Percentiles rank a stretch among this genome's conserved stretches.
These are phyloP conservation scores for Sclerospora graminicola DNA, from an alignment of 352 stramenopile genomes.

Conservation along the genomic window DNA sequence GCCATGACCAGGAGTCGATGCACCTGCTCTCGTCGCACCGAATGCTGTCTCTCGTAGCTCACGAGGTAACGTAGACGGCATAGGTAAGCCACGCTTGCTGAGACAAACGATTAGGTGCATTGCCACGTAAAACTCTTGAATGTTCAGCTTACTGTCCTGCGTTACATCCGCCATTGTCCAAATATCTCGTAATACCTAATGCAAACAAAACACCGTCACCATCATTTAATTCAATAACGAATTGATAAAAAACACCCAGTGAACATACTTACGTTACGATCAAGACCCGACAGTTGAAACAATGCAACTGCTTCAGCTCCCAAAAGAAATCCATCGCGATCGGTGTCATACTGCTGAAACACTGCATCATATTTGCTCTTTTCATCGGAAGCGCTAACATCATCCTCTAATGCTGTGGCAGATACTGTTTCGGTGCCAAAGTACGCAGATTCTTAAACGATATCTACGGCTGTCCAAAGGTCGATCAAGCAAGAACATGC, in stretches of 20 bases:
- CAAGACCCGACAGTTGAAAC: conserved; percentile 90
- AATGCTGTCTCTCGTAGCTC: conserved; percentile 64
- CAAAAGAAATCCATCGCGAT: conserved; percentile 87
- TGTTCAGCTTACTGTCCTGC: conserved; percentile 88
- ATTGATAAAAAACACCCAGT: not conserved
- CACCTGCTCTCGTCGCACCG: conserved; percentile 6
- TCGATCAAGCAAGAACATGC: too few relatives aligned
- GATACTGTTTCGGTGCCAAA: too few relatives aligned
- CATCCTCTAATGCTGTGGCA: too few relatives aligned
- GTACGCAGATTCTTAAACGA: too few relatives aligned
- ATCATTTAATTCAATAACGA: not conserved
- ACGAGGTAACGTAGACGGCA: conserved; percentile 57
- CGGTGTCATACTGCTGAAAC: conserved; percentile 88
- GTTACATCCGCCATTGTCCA: conserved; percentile 88
- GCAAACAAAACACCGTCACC: not conserved
- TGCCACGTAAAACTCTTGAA: conserved; percentile 90
- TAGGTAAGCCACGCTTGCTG: conserved; percentile 77
- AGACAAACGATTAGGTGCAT: conserved; percentile 97
- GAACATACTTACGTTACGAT: conserved; percentile 53
- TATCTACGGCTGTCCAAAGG: not conserved
- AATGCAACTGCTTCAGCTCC: conserved; percentile 84
- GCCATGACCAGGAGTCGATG: conserved; percentile 2
- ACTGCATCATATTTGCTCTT: conserved; percentile 86
- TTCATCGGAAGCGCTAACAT: too few relatives aligned
- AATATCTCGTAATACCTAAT: conserved; percentile 72